These are phyloP conservation scores for Backusella circina DNA, from an alignment of 192 early-diverging fungal species.

Conservation along the genomic window DNA sequence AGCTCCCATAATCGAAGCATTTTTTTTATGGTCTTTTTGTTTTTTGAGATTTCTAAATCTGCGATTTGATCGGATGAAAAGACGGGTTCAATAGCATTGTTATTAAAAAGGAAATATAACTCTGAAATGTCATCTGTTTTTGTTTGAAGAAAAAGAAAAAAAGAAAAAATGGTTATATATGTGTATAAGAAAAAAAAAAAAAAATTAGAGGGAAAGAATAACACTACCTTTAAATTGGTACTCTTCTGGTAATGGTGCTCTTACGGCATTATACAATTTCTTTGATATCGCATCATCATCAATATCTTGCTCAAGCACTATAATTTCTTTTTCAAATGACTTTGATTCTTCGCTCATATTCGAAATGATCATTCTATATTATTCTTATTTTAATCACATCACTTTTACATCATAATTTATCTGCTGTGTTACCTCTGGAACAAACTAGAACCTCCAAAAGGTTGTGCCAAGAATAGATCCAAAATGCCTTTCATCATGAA, in stretches of 20 bases:
- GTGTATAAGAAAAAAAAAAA: no score
- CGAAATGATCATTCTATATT: slow-evolving; percentile 41
- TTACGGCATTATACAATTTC: slow-evolving; percentile 43
- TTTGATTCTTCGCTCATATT: slow-evolving; percentile 49
- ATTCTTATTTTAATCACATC: background rate
- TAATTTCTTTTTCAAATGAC: slow-evolving; percentile 40
- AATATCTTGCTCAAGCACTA: slow-evolving; percentile 12
- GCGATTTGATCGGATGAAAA: background rate
- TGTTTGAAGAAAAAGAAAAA: background rate
- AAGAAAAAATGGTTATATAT: background rate
- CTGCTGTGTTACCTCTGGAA: slow-evolving; percentile 37
- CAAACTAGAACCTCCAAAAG: slow-evolving; percentile 50
- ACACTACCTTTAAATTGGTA: background rate
- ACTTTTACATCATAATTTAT: background rate
- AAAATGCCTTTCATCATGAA: slow-evolving; percentile 49
- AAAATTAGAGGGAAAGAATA: no score
- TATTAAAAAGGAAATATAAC: background rate
- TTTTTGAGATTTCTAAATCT: background rate
- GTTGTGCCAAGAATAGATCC: slow-evolving; percentile 52
- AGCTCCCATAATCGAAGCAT: slow-evolving; percentile 42
- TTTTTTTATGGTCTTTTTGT: slow-evolving; percentile 13
- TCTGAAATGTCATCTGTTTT: background rate
- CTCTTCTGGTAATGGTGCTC: background rate
- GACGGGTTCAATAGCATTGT: background rate
- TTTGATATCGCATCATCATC: slow-evolving; percentile 35